phyloP scores from a whole-genome alignment of 2,329 filamentous ascomycete species.

The Emergomyces pasteurianus region DNA sequence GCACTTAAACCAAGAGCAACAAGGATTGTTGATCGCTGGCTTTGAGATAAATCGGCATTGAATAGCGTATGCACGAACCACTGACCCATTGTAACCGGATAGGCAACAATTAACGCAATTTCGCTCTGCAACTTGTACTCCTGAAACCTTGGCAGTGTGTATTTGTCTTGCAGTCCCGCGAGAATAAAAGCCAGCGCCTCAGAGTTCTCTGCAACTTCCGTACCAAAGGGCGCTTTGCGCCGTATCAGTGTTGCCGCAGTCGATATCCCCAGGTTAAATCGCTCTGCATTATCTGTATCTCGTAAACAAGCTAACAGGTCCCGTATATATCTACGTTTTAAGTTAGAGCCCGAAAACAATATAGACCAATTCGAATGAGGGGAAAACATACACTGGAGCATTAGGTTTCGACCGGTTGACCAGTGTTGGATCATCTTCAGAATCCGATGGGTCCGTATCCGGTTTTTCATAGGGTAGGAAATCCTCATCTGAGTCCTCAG shows the following conservation, averaged over 20 bases:
- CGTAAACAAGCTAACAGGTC: conserved; percentile 69
- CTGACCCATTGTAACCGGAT: conserved; percentile 64
- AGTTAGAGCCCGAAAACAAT: conserved; percentile 7
- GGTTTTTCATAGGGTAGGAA: conserved; percentile 72
- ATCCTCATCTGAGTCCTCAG: conserved; percentile 49
- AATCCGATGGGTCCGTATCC: conserved; percentile 79
- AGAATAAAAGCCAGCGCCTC: conserved; percentile 68
- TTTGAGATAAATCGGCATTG: conserved; percentile 79
- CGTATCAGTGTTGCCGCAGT: conserved; percentile 72
- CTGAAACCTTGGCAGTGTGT: conserved; percentile 66
- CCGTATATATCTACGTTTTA: conserved; percentile 54
- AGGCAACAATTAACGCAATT: conserved; percentile 65
- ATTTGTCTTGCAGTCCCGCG: conserved; percentile 73
- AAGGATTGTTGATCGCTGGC: conserved; percentile 70
- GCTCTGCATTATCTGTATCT: conserved; percentile 73
- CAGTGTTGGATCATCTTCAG: conserved; percentile 82
- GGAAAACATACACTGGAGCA: conserved; percentile 54
- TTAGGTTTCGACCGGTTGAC: conserved; percentile 71
- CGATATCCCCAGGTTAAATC: conserved; percentile 64
- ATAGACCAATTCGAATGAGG: not conserved
- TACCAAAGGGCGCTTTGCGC: conserved; percentile 77
- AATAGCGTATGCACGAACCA: conserved; percentile 83
- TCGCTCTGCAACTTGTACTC: conserved; percentile 66
- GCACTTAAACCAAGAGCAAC: conserved; percentile 70
- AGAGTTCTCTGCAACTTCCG: conserved; percentile 72